Percentiles rank a stretch among this genome's conserved stretches.
Evolutionary conservation across 78 protist species (phyloP).

Genomic region (Bigelowiella natans): DNA sequence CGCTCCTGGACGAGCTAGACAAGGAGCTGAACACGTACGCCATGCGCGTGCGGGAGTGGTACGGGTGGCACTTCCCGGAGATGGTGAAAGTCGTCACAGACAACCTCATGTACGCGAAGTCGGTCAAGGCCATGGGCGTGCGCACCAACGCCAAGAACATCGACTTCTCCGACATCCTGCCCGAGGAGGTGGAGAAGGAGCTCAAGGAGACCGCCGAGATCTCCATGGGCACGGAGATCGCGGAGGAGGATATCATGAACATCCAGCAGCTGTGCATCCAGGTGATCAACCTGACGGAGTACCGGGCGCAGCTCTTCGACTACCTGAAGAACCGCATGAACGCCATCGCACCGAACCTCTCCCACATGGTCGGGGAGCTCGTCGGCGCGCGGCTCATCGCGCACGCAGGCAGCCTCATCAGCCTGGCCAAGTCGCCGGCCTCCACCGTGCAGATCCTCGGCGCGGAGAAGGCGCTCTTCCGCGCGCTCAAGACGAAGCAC

Average conservation of each 20-base stretch:
- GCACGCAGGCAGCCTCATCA: constrained; percentile 66
- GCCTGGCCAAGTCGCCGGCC: constrained; percentile 98
- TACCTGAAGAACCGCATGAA: constrained; percentile 83
- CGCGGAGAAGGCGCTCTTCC: constrained; percentile 99
- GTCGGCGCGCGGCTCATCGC: constrained; percentile 70
- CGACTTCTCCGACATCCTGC: constrained; percentile 19
- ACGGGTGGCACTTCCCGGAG: constrained; percentile 98
- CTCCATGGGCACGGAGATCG: constrained; percentile 19
- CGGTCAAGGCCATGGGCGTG: background rate
- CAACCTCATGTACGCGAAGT: constrained; percentile 31
- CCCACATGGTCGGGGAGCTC: constrained; percentile 87
- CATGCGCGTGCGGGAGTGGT: constrained; percentile 96
- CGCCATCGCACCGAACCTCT: constrained; percentile 92
- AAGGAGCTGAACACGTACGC: constrained; percentile 92
- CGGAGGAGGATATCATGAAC: background rate
- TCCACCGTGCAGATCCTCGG: constrained; percentile 99
- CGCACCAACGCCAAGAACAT: constrained; percentile 16
- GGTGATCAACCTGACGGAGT: constrained; percentile 70
- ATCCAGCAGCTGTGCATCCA: constrained; percentile 61
- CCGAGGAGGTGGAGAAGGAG: constrained; percentile 36
- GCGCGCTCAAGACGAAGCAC: constrained; percentile 50
- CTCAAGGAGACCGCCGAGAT: constrained; percentile 12
- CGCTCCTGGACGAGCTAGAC: constrained; percentile 87
- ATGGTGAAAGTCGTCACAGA: constrained; percentile 73
- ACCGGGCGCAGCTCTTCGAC: constrained; percentile 48